Evolutionary conservation across 805 yeast genomes (phyloP).

Genomic region (Kodamaea kakaduensis): DNA sequence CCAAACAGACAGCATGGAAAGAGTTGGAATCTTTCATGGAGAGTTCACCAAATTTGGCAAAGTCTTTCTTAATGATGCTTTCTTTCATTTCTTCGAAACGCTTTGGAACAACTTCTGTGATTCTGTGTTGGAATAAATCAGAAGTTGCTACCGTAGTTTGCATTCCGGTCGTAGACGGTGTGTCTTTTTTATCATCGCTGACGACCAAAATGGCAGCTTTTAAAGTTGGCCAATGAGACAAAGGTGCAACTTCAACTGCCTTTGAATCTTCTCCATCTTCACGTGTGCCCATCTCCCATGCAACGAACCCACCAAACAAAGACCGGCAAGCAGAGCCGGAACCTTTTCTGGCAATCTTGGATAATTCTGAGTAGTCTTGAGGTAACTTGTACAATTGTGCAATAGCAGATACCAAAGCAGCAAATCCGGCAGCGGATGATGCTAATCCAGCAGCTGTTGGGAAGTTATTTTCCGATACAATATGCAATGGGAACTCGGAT

Average conservation of each 20-base stretch:
- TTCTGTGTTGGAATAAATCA: slow-evolving; percentile 76
- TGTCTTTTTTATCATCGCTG: slow-evolving; percentile 89
- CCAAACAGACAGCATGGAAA: slow-evolving; percentile 97
- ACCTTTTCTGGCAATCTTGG: slow-evolving; percentile 95
- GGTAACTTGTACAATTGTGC: slow-evolving; percentile 82
- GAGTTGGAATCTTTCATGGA: slow-evolving; percentile 97
- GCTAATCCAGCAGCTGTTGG: slow-evolving; percentile 99
- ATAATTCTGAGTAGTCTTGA: slow-evolving; percentile 77
- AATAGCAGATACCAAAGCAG: slow-evolving; percentile 89
- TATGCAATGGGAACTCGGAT: slow-evolving; percentile 63
- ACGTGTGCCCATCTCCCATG: slow-evolving; percentile 93
- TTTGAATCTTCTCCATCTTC: slow-evolving; percentile 86
- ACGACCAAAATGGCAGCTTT: slow-evolving; percentile 91
- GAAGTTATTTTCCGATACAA: slow-evolving; percentile 92
- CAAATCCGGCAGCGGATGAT: slow-evolving; percentile 97
- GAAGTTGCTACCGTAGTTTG: slow-evolving; percentile 90
- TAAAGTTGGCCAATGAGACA: slow-evolving; percentile 84
- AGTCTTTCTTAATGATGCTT: slow-evolving; percentile 71
- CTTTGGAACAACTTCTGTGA: slow-evolving; percentile 77
- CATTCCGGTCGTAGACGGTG: slow-evolving; percentile 95
- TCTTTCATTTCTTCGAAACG: slow-evolving; percentile 78
- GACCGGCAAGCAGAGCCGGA: slow-evolving; percentile 99
- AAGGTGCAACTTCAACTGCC: slow-evolving; percentile 88
- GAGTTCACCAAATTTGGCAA: slow-evolving; percentile 75
- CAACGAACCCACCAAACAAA: slow-evolving; percentile 94